Conservation (phyloP, 306 rosid species). For the Prunus mume region DNA sequence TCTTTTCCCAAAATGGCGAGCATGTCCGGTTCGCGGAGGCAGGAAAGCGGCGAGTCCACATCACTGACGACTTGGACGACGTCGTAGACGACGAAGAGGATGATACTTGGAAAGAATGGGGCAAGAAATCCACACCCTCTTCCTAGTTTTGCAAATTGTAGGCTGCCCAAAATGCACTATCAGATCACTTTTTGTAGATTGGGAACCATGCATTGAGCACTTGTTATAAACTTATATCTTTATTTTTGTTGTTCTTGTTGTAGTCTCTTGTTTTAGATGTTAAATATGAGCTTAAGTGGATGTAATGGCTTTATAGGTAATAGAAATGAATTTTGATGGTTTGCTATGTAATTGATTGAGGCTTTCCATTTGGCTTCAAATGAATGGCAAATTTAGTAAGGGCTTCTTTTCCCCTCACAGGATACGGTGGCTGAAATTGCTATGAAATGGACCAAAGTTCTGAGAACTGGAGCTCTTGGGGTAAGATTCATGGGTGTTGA, state of each 20-base stretch:
- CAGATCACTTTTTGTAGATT: not conserved
- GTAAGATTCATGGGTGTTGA: slow-evolving; percentile 76
- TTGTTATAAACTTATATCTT: not conserved
- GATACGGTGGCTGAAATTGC: slow-evolving; percentile 69
- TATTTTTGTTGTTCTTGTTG: not conserved
- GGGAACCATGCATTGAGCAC: not conserved
- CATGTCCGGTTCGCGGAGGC: slow-evolving; percentile 39
- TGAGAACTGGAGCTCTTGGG: slow-evolving; percentile 74
- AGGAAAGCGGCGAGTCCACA: slow-evolving; percentile 57
- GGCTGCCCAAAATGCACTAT: not conserved
- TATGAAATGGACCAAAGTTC: slow-evolving; percentile 77
- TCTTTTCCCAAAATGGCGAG: slow-evolving; percentile 18
- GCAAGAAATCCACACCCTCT: slow-evolving; percentile 57
- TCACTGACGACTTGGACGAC: slow-evolving; percentile 83
- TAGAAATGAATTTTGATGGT: not conserved
- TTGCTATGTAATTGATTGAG: not conserved
- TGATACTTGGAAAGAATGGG: slow-evolving; percentile 84
- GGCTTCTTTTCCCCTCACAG: slow-evolving; percentile 32
- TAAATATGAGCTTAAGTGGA: not conserved
- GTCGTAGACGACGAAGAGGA: slow-evolving; percentile 88
- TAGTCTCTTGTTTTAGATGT: not conserved
- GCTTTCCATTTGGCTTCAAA: slow-evolving; percentile 7
- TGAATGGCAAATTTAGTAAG: not conserved
- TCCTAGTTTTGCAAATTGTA: not conserved
- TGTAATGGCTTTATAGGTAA: not conserved